Conservation (phyloP, 2,329 filamentous ascomycete species). For the Phialemonium atrogriseum region DNA sequence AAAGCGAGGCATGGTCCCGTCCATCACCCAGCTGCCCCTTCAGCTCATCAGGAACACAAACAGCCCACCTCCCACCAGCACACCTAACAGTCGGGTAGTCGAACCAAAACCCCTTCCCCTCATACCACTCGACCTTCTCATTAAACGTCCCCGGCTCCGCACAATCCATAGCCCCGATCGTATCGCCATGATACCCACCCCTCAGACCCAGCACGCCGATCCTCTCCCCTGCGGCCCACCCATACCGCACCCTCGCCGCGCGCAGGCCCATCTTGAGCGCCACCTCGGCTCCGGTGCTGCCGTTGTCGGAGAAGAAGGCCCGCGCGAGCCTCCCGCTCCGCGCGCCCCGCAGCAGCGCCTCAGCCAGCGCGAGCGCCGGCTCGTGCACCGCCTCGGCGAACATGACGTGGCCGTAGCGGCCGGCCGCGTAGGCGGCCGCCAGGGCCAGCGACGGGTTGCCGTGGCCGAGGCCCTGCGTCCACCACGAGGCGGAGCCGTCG, state of each 20-base stretch:
- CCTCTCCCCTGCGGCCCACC: slow-evolving; percentile 49
- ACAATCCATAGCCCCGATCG: slow-evolving; percentile 81
- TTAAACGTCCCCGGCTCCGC: slow-evolving; percentile 72
- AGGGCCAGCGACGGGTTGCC: slow-evolving; percentile 64
- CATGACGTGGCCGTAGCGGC: slow-evolving; percentile 83
- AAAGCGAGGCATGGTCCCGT: slow-evolving; percentile 37
- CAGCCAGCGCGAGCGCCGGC: slow-evolving; percentile 62
- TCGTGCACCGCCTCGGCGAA: slow-evolving; percentile 75
- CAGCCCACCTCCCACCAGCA: slow-evolving; percentile 55
- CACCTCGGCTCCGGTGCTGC: slow-evolving; percentile 77
- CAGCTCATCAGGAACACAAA: slow-evolving; percentile 46
- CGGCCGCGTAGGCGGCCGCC: slow-evolving; percentile 71
- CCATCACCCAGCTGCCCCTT: slow-evolving; percentile 31
- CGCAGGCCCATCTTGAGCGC: slow-evolving; percentile 78
- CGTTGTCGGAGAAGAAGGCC: slow-evolving; percentile 78
- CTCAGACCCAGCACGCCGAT: slow-evolving; percentile 66
- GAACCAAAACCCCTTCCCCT: slow-evolving; percentile 72
- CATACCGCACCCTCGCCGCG: slow-evolving; percentile 58
- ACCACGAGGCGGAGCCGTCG: slow-evolving; percentile 83
- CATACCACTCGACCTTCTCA: slow-evolving; percentile 80
- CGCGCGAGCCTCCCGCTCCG: slow-evolving; percentile 57
- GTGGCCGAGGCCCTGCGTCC: slow-evolving; percentile 83
- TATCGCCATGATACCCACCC: slow-evolving; percentile 81
- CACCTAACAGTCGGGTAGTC: slow-evolving; percentile 68
- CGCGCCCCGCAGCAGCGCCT: slow-evolving; percentile 50